Evolutionary conservation across 176 grass and related monocot species (phyloP).

Genomic region (Olyra latifolia): DNA sequence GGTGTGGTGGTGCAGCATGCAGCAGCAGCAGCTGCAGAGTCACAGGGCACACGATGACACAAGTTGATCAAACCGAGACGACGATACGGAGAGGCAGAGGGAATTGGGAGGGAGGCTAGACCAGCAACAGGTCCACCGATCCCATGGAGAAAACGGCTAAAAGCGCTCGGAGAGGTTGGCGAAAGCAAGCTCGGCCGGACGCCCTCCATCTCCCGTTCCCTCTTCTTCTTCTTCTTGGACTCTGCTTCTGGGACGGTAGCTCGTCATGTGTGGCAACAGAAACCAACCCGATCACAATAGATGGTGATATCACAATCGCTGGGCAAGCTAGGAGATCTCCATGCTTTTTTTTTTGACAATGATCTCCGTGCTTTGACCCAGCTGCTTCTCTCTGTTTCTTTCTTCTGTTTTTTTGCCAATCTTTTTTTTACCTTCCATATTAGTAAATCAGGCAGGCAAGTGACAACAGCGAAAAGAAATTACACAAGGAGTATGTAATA

Average conservation of each 20-base stretch:
- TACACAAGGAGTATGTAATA: conserved; percentile 40
- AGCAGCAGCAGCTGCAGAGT: neutral
- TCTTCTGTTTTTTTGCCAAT: neutral
- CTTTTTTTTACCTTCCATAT: neutral
- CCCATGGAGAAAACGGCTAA: conserved; percentile 10
- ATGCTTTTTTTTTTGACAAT: too few species aligned
- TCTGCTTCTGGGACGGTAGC: conserved; percentile 7
- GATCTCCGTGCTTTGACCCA: too few species aligned
- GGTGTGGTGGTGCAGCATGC: too few species aligned
- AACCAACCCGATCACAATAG: neutral
- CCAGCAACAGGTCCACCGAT: conserved; percentile 12
- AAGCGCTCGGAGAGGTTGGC: neutral
- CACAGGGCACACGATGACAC: neutral
- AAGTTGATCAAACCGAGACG: conserved; percentile 25
- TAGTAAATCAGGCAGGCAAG: conserved; percentile 16
- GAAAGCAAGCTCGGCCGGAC: conserved; percentile 7
- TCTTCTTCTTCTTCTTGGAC: conserved; percentile 17
- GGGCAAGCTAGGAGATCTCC: neutral
- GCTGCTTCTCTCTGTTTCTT: neutral
- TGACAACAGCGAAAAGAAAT: neutral
- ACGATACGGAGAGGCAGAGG: neutral
- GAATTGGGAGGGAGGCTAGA: conserved; percentile 35
- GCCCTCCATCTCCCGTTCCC: neutral
- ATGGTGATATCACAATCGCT: too few species aligned
- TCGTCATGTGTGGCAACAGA: neutral